Evolutionary conservation across 23 red algal genomes (phyloP), one percentile per base, ranked within the genome.

Genomic region (Agarophyton chilense): DNA sequence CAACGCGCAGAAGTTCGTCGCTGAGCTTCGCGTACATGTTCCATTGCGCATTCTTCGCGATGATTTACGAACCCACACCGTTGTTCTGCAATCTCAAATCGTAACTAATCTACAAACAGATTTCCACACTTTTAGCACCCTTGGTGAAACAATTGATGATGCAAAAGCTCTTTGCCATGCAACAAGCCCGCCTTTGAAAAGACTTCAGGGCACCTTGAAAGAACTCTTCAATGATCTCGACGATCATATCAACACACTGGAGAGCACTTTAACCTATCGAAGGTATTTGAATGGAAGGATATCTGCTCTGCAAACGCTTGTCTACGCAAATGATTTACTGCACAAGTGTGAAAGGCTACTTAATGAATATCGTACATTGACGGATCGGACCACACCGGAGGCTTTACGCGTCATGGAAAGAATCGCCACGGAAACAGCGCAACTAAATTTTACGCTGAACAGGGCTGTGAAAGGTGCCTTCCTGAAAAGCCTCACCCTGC

Each of bases 331-430:
- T 49, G 86, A 89, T 47, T 83, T 91, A n/a, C 56, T 95, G 24
- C 72, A 72, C 14, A 89, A 95, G 74, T 95, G 93, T 74, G 93
- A 95, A 66, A 28, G 84, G 36, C 81, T 95, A 0, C 35, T 95
- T 16, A 75, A 68, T 46, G 78, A 83, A 44, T 88, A 80, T 39
- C 45, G 36, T 0, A 41, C 28, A 14, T 49, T 73, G 31, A 31
- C 58, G 24, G 67, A 84, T 66, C 46, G 33, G 19, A 56, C 53
- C 24, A 83, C 61, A 39, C 52, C 52, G 32, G 87, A 90, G 52
- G 80, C 55, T 2, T 83, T 87, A 39, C 77, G 77, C 19, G 51
- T 90, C 7, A 51, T 95, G 49, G 93, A 95, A 33, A 55, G 93
- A 35, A 89, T 92, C 4, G 78, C 93, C 19, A 86, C 56, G 24